Conservation (phyloP, 768 basidiomycete genomes). For the Cyclocybe cylindracea region DNA sequence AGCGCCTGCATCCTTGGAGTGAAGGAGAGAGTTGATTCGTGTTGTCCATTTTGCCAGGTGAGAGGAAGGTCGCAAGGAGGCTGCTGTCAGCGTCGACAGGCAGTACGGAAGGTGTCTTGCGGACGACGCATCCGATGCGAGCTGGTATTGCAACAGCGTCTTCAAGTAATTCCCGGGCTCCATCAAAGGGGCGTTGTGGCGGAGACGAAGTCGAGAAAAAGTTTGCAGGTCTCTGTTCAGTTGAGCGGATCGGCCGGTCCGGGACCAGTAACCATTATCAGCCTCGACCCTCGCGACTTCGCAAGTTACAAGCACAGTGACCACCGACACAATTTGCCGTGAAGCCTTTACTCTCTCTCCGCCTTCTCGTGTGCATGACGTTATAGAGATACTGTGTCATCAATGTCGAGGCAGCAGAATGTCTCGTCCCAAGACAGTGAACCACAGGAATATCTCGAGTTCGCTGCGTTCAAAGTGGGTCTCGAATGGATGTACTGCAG, state of each 20-base stretch:
- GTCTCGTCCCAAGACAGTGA: conserved; percentile 19
- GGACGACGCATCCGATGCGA: conserved; percentile 68
- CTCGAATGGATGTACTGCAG: not conserved
- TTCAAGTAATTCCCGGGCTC: conserved; percentile 56
- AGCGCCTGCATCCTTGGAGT: conserved; percentile 74
- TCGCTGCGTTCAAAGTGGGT: conserved; percentile 57
- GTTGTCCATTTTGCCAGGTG: conserved; percentile 76
- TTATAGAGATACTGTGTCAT: not conserved
- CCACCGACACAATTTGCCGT: too few relatives aligned
- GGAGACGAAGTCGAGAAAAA: conserved; percentile 3
- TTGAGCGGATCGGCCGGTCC: too few relatives aligned
- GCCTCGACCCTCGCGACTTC: too few relatives aligned
- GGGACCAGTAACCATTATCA: too few relatives aligned
- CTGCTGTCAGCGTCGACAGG: conserved; percentile 51
- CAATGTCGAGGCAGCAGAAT: conserved; percentile 17
- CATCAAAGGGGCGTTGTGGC: conserved; percentile 31
- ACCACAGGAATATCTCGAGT: conserved; percentile 52
- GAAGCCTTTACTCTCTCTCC: too few relatives aligned
- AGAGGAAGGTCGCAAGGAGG: conserved; percentile 58
- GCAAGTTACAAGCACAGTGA: too few relatives aligned
- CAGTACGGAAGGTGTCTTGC: conserved; percentile 60
- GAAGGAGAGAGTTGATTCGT: conserved; percentile 73
- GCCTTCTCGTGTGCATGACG: too few relatives aligned
- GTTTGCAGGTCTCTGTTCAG: not conserved
- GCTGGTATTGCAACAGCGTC: conserved; percentile 65